These are phyloP conservation scores for Viola pubescens DNA, from an alignment of 441 rosid genomes.

Conservation along the genomic window DNA sequence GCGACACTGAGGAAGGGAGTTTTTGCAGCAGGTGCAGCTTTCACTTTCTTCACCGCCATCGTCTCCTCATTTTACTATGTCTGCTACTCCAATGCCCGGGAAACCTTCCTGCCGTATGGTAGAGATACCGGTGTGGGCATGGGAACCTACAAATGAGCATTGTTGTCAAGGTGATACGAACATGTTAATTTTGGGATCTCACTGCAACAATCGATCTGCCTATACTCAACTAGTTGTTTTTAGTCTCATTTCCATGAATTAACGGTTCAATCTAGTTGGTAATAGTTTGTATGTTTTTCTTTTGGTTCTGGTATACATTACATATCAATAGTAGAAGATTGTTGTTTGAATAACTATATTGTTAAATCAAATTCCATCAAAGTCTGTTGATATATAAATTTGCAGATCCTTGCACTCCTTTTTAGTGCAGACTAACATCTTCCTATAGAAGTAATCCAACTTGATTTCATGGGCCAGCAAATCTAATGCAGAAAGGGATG, in stretches of 20 bases:
- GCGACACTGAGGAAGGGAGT: conserved; percentile 62
- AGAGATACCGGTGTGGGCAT: conserved; percentile 60
- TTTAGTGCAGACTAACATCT: too few species aligned
- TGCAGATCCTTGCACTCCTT: too few species aligned
- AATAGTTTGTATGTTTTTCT: conserved; percentile 14
- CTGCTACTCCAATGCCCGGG: conserved; percentile 51
- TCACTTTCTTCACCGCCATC: conserved; percentile 56
- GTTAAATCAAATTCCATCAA: not conserved
- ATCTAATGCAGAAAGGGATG: too few species aligned
- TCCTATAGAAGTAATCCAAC: too few species aligned
- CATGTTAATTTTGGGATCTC: too few species aligned
- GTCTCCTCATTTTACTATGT: conserved; percentile 64
- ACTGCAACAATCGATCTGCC: conserved; percentile 6
- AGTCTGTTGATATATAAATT: not conserved
- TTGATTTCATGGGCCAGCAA: too few species aligned
- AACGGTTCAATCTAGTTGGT: conserved; percentile 12
- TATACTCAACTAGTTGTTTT: not conserved
- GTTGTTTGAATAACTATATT: conserved; percentile 3
- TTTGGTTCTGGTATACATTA: conserved; percentile 9
- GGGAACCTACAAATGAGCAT: conserved; percentile 54
- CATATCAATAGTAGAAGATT: conserved; percentile 17
- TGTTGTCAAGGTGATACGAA: not conserved
- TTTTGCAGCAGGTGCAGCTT: conserved; percentile 82
- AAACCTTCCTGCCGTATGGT: conserved; percentile 28
- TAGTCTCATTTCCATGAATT: conserved; percentile 15